phyloP scores from a whole-genome alignment of 1,284 basidiomycete genomes.

The Tetrapyrgos nigripes region DNA sequence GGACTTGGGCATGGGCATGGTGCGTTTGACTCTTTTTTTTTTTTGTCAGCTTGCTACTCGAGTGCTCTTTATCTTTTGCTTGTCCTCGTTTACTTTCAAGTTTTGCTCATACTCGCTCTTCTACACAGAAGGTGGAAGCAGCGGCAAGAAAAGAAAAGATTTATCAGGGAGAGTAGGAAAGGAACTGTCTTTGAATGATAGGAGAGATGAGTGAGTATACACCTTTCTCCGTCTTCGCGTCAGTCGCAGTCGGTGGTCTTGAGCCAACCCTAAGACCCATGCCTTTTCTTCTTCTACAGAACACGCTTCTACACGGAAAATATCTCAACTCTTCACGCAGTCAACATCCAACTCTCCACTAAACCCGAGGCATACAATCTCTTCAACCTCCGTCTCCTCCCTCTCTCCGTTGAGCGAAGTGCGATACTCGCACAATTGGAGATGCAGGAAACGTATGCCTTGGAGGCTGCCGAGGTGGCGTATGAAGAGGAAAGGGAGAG shows the following conservation, averaged over 20 bases:
- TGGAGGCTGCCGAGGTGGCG: conserved; percentile 66
- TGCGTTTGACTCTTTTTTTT: neutral
- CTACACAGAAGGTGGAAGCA: conserved; percentile 46
- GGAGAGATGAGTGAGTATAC: conserved; percentile 79
- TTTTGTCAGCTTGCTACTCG: neutral
- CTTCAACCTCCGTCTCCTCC: conserved; percentile 74
- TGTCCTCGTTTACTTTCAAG: neutral
- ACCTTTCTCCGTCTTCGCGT: conserved; percentile 13
- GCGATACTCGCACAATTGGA: conserved; percentile 69
- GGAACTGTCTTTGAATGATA: conserved; percentile 66
- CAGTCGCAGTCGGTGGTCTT: neutral
- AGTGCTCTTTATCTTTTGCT: neutral
- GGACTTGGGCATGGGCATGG: neutral
- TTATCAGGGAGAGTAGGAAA: conserved; percentile 70
- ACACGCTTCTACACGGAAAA: conserved; percentile 61
- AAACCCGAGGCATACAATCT: conserved; percentile 67
- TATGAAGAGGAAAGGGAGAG: conserved; percentile 79
- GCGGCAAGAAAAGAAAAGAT: conserved; percentile 71
- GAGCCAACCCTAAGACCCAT: conserved; percentile 3
- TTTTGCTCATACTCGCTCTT: neutral
- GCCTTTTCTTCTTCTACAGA: conserved; percentile 34
- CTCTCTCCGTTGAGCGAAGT: conserved; percentile 75
- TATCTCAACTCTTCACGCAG: conserved; percentile 58
- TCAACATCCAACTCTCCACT: conserved; percentile 64
- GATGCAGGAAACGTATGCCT: conserved; percentile 66